phyloP scores from a whole-genome alignment of 768 basidiomycete species.

The Myochromella boudieri region DNA sequence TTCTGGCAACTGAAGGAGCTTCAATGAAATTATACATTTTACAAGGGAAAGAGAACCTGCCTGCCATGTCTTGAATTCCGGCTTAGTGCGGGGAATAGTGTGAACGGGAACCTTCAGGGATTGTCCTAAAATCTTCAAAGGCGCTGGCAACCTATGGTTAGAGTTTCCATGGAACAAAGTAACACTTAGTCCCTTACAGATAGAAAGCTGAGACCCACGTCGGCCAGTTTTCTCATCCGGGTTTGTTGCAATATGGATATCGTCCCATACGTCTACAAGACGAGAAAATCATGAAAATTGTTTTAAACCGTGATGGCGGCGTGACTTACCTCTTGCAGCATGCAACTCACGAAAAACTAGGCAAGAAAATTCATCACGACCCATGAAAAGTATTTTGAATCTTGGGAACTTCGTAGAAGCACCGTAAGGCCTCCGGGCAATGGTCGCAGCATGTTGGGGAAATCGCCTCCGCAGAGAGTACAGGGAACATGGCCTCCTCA shows the following conservation, averaged over 20 bases:
- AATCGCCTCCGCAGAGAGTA: not conserved
- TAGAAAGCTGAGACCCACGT: conserved; percentile 52
- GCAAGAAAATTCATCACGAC: conserved; percentile 88
- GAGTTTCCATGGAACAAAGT: not conserved
- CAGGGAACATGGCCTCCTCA: not conserved
- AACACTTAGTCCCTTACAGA: conserved; percentile 43
- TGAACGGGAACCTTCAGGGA: conserved; percentile 53
- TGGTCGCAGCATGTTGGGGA: not conserved
- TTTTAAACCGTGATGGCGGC: not conserved
- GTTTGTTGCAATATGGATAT: conserved; percentile 67
- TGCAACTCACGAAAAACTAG: conserved; percentile 65
- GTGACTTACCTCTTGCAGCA: conserved; percentile 52
- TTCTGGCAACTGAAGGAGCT: conserved; percentile 32
- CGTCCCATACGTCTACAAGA: conserved; percentile 74
- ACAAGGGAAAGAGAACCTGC: conserved; percentile 34
- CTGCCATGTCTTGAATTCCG: conserved; percentile 65
- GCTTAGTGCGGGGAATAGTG: conserved; percentile 57
- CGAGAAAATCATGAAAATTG: conserved; percentile 1
- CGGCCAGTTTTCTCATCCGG: conserved; percentile 67
- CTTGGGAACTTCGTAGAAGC: conserved; percentile 17
- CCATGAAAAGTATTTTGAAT: conserved; percentile 84
- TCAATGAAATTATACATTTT: not conserved
- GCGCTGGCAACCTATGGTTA: conserved; percentile 47
- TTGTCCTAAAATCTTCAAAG: conserved; percentile 61
- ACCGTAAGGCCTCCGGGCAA: not conserved